These are phyloP conservation scores for Mucuna pruriens DNA, from an alignment of 306 rosid species.

Conservation along the genomic window DNA sequence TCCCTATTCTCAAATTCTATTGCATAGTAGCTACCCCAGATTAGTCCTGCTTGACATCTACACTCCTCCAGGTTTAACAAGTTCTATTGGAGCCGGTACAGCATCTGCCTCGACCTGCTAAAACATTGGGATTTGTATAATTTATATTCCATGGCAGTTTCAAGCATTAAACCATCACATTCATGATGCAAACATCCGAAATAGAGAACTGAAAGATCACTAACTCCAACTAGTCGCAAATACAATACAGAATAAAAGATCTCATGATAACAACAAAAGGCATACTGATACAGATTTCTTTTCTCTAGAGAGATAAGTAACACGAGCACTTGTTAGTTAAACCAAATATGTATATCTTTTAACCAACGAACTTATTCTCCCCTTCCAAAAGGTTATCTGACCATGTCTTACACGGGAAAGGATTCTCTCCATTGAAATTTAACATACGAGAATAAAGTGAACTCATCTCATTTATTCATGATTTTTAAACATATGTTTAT, in stretches of 20 bases:
- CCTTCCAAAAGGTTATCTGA: background rate
- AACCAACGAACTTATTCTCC: background rate
- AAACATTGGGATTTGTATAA: constrained; percentile 21
- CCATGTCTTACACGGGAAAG: background rate
- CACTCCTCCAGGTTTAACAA: constrained; percentile 40
- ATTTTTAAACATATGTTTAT: no score
- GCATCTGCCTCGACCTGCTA: constrained; percentile 55
- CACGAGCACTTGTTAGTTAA: background rate
- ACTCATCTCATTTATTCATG: no score
- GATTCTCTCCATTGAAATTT: no score
- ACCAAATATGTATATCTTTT: background rate
- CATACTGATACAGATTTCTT: background rate
- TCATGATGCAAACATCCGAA: background rate
- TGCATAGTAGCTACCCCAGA: background rate
- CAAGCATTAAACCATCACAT: constrained; percentile 1
- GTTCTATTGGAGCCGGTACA: constrained; percentile 43
- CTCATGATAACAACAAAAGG: background rate
- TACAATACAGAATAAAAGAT: background rate
- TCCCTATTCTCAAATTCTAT: background rate
- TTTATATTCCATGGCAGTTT: constrained; percentile 5
- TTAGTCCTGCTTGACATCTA: constrained; percentile 64
- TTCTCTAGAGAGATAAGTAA: background rate
- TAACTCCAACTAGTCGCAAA: background rate
- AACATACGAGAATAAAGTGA: no score
- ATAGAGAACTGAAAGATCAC: background rate